These are phyloP conservation scores for Xylaria digitata DNA, from an alignment of 2,329 filamentous ascomycete genomes.

Conservation along the genomic window DNA sequence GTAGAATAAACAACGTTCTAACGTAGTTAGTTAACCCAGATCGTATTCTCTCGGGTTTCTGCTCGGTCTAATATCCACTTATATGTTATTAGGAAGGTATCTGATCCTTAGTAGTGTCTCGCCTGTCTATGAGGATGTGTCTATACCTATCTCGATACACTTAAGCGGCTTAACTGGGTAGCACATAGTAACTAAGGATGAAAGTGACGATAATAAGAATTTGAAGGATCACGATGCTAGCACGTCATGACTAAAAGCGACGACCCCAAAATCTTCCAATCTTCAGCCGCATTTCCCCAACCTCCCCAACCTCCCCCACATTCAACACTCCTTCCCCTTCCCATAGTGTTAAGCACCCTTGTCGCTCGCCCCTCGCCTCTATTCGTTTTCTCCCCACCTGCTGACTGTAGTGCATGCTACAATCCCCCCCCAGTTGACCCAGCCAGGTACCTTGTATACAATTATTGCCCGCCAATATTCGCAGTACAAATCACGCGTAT, in stretches of 20 bases:
- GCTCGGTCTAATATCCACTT: conserved; percentile 6
- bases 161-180: not conserved
- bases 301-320: conserved; percentile 25
- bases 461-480: not conserved
- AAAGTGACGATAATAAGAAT: conserved; percentile 6
- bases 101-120: not conserved
- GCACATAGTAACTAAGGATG: too few relatives aligned
- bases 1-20: not conserved
- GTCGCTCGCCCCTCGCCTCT: too few relatives aligned
- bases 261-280: conserved; percentile 25
- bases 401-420: conserved; percentile 13
- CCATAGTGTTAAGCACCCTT: too few relatives aligned
- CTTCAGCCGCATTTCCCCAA: conserved; percentile 39
- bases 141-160: too few relatives aligned
- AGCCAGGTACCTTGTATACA: too few relatives aligned
- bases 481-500: too few relatives aligned
- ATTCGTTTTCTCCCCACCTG: conserved; percentile 7
- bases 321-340: conserved; percentile 7
- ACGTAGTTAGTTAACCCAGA: not conserved
- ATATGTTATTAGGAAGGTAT: not conserved
- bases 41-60: not conserved
- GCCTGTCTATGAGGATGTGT: not conserved
- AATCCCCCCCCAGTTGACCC: not conserved
- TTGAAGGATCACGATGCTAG: conserved; percentile 34
- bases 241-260: conserved; percentile 21